Percentiles rank a stretch among this genome's conserved stretches.
phyloP scores from a whole-genome alignment of 805 yeast genomes.

The Hanseniaspora valbyensis region DNA sequence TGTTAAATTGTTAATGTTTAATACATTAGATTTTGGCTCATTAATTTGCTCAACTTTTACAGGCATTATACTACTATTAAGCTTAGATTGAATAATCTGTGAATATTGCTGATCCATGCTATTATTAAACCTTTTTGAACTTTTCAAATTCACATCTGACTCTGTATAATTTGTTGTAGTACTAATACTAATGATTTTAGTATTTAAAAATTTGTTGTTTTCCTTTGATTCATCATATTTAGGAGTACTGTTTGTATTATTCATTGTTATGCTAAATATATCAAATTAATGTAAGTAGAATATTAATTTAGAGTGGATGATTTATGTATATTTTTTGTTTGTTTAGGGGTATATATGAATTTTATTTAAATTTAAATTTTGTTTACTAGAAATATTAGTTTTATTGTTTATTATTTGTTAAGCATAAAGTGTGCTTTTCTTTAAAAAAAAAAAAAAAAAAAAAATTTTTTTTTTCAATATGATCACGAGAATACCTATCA shows the following conservation, averaged over 20 bases:
- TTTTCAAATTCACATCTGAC: background rate
- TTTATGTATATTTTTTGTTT: background rate
- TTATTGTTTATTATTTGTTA: too few relatives aligned
- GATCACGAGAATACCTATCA: too few relatives aligned
- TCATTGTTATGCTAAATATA: background rate
- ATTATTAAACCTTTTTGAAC: background rate
- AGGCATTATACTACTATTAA: constrained; percentile 10
- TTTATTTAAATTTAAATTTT: background rate
- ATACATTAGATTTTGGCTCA: background rate
- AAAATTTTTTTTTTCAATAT: background rate
- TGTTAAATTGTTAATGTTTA: constrained; percentile 1
- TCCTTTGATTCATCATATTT: background rate
- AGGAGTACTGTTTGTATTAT: background rate
- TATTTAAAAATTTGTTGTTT: background rate
- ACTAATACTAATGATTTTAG: background rate
- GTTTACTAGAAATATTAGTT: too few relatives aligned
- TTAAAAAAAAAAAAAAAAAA: background rate
- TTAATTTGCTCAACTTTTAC: background rate
- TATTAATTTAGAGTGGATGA: too few relatives aligned
- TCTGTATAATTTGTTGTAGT: background rate
- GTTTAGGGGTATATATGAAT: too few relatives aligned
- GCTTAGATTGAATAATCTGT: constrained; percentile 1
- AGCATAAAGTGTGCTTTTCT: background rate
- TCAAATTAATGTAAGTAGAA: background rate
- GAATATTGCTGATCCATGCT: constrained; percentile 10